Evolutionary conservation across 2,329 filamentous ascomycete species (phyloP), one percentile per base, ranked within the genome.

Genomic region (Aspergillus intermedius): DNA sequence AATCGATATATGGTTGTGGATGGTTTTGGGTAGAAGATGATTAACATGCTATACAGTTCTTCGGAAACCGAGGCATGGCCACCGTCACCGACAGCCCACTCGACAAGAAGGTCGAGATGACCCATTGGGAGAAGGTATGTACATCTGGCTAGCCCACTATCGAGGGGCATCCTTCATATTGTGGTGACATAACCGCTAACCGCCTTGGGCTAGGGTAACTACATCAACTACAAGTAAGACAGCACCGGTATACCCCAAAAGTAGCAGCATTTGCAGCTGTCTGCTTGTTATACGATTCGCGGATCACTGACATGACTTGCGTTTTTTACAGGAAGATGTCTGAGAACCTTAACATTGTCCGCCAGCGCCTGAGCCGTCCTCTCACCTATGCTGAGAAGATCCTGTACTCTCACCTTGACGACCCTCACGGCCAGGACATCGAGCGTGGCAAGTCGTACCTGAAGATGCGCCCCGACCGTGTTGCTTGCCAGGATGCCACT

Each of bases 401-500:
- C 66, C 82, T 97, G 63, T 98, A 98, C 81, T 97, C 91, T 54
- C 93, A 98, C 75, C 79, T 98, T 71, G 93, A 97, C 76, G 89
- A 98, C 72, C 93, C 93, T 48, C 88, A 97, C 66, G 86, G 84
- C 61, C 91, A 97, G 74, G 91, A 97, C 45, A 95, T 98, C 64
- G 84, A 96, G 83, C 89, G 93, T 71, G 93, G 93, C 67, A 83
- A 82, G 64, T 96, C 91, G 52, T 97, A 98, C 77, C 83, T 98
- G 60, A 96, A 91, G 79, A 84, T 98, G 61, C 88, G 93, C 59
- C 93, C 93, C 50, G 93, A 98, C 71, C 88, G 93, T 74, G 93
- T 98, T 65, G 93, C 93, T 73, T 97, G 93, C 81, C 93, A 98
- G 80, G 93, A 98, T 82, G 93, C 93, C 69, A 97, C 93, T 52